phyloP scores from a whole-genome alignment of 345 rosid genomes.

The Ceriops zippeliana region DNA sequence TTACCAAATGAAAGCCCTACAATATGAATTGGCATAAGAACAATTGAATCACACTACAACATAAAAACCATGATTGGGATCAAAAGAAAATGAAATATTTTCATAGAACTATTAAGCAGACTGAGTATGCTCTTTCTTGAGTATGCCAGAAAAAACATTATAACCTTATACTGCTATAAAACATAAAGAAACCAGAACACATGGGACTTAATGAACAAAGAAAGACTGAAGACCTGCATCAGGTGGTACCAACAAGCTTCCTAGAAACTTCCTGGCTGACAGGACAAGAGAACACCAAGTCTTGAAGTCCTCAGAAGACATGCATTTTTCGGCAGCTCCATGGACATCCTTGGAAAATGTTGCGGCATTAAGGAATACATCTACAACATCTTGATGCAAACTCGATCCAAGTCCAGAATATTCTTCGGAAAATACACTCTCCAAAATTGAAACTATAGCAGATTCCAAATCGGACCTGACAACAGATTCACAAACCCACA shows the following conservation, averaged over 20 bases:
- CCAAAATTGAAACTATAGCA: constrained; percentile 41
- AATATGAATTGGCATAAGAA: not conserved
- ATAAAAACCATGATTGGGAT: no score
- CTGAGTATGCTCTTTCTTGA: no score
- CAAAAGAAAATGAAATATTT: no score
- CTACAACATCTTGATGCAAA: constrained; percentile 37
- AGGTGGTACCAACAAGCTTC: constrained; percentile 64
- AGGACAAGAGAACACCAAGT: constrained; percentile 66
- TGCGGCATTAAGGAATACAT: constrained; percentile 56
- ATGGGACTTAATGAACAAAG: constrained; percentile 5
- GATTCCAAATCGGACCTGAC: constrained; percentile 75
- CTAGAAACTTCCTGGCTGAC: constrained; percentile 72
- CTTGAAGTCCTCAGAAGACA: constrained; percentile 79
- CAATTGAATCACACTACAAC: not conserved
- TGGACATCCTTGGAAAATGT: constrained; percentile 46
- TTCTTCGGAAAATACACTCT: constrained; percentile 40
- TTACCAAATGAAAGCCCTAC: not conserved
- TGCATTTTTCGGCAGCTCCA: constrained; percentile 38
- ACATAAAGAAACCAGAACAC: not conserved
- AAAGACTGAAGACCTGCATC: constrained; percentile 48
- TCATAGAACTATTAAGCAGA: no score
- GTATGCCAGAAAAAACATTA: no score
- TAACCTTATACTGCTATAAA: not conserved
- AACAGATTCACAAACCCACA: constrained; percentile 12
- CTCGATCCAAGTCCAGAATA: constrained; percentile 35